These are phyloP conservation scores for Nidula microcarpa DNA, from an alignment of 768 basidiomycete species.

Conservation along the genomic window DNA sequence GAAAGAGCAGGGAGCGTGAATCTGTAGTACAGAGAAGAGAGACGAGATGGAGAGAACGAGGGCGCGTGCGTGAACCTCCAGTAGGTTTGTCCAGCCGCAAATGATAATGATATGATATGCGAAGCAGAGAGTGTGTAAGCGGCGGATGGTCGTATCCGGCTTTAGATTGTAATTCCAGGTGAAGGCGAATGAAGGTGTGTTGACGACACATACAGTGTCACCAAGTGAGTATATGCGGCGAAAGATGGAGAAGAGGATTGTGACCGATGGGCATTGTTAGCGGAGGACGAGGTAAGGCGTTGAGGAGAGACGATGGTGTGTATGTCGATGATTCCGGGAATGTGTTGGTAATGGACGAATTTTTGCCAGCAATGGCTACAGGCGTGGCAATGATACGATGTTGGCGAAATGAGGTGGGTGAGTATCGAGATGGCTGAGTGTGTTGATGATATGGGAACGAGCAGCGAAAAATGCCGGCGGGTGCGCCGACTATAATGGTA, in stretches of 20 bases:
- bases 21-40: neutral
- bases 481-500: too few relatives aligned
- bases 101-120: too few relatives aligned
- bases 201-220: too few relatives aligned
- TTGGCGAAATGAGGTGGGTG: neutral
- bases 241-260: too few relatives aligned
- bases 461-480: neutral
- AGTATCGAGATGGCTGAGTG: neutral
- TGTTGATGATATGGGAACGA: neutral
- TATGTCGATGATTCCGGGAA: neutral
- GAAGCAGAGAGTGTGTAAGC: too few relatives aligned
- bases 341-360: neutral
- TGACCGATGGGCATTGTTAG: too few relatives aligned
- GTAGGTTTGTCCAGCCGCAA: neutral
- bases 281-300: too few relatives aligned
- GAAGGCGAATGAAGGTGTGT: too few relatives aligned
- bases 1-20: neutral
- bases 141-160: too few relatives aligned
- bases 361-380: neutral
- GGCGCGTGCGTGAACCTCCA: neutral
- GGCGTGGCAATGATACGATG: neutral
- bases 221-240: too few relatives aligned
- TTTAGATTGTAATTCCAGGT: too few relatives aligned
- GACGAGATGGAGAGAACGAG: neutral
- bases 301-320: too few relatives aligned